Percentiles rank a stretch among this genome's conserved stretches.
These are phyloP conservation scores for Citrus glauca DNA, from an alignment of 345 rosid species.

Conservation along the genomic window DNA sequence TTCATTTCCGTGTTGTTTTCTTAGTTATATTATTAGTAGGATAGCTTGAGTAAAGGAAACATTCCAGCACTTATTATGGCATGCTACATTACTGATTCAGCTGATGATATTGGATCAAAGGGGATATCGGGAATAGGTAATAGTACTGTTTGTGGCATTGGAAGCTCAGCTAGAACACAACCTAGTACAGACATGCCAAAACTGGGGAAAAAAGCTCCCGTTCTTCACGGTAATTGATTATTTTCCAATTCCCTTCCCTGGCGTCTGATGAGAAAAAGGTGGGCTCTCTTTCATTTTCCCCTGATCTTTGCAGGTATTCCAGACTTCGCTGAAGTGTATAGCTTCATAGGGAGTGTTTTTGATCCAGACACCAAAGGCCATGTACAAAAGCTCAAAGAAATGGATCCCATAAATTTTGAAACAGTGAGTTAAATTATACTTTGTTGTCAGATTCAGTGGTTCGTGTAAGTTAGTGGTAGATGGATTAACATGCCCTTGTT, in stretches of 20 bases:
- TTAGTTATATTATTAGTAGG: constrained; percentile 20
- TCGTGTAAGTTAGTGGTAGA: neutral
- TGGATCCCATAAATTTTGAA: constrained; percentile 95
- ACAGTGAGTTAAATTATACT: constrained; percentile 53
- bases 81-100: constrained; percentile 77
- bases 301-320: constrained; percentile 55
- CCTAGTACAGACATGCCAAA: constrained; percentile 44
- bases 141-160: constrained; percentile 46
- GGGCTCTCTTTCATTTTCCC: constrained; percentile 11
- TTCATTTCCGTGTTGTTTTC: constrained; percentile 21
- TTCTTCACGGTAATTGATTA: constrained; percentile 52
- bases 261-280: neutral
- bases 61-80: constrained; percentile 72
- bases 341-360: constrained; percentile 88
- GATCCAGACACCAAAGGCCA: constrained; percentile 73
- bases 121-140: constrained; percentile 43
- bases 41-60: constrained; percentile 28
- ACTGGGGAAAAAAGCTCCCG: constrained; percentile 44
- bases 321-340: constrained; percentile 87
- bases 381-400: constrained; percentile 81
- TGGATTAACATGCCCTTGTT: constrained; percentile 7
- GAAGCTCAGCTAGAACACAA: constrained; percentile 39
- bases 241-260: neutral
- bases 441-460: neutral
- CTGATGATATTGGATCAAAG: constrained; percentile 91